These are phyloP conservation scores for Basidiobolus meristosporus DNA, from an alignment of 371 early-diverging fungal species.

Conservation along the genomic window DNA sequence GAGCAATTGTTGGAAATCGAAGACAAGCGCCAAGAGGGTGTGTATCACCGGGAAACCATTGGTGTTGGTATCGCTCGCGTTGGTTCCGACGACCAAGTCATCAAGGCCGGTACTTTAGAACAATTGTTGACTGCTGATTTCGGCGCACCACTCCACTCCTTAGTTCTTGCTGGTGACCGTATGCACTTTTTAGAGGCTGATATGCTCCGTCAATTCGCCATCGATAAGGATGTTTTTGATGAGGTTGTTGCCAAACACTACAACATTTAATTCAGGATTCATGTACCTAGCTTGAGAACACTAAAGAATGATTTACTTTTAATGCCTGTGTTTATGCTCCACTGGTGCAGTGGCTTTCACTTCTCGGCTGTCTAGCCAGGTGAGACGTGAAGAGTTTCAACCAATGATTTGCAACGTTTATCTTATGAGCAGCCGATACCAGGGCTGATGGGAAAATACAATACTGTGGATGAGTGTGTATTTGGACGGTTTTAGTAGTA, in stretches of 20 bases:
- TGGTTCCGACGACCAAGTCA: constrained; percentile 56
- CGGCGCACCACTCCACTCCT: constrained; percentile 93
- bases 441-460: no score
- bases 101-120: constrained; percentile 71
- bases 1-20: constrained; percentile 88
- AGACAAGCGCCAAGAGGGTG: constrained; percentile 36
- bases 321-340: no score
- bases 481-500: no score
- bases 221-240: constrained; percentile 46
- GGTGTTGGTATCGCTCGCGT: constrained; percentile 91
- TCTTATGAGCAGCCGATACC: no score
- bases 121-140: constrained; percentile 73
- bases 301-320: no score
- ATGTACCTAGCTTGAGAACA: not conserved
- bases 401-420: no score
- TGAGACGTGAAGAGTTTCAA: no score
- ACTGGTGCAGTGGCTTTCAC: no score
- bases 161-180: constrained; percentile 75
- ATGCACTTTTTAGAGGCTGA: constrained; percentile 94
- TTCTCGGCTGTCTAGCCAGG: no score
- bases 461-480: no score
- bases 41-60: constrained; percentile 30
- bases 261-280: not conserved
- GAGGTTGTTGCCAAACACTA: constrained; percentile 41
- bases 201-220: constrained; percentile 50